Conservation (phyloP, 352 stramenopile genomes). For the Pythium rhizo-oryzae region DNA sequence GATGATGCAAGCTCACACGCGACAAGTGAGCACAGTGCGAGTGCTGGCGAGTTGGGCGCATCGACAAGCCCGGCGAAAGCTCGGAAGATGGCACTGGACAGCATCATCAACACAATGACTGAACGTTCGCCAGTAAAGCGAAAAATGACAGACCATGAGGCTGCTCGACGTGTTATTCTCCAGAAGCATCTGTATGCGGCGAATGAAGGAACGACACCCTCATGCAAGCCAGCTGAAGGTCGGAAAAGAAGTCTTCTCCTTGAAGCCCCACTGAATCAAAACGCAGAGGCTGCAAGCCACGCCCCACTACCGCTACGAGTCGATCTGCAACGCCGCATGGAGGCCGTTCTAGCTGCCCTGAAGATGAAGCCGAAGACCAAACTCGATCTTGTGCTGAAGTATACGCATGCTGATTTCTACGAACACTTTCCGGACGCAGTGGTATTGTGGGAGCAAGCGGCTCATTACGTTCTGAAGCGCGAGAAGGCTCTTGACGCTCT, state of each 20-base stretch:
- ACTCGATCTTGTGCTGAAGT: constrained; percentile 75
- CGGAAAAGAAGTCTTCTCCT: neutral
- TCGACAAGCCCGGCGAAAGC: constrained; percentile 21
- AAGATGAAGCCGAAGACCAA: constrained; percentile 58
- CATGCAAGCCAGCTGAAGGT: neutral
- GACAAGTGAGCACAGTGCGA: neutral
- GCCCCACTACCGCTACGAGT: constrained; percentile 52
- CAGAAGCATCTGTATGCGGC: constrained; percentile 48
- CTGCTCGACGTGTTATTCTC: constrained; percentile 45
- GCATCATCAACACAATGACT: constrained; percentile 36
- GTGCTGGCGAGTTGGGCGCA: neutral
- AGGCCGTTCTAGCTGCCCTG: constrained; percentile 48
- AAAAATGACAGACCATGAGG: constrained; percentile 41
- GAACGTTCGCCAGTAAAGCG: constrained; percentile 33
- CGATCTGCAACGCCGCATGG: constrained; percentile 68
- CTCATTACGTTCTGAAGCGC: constrained; percentile 41
- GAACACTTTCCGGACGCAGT: constrained; percentile 64
- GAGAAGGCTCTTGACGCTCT: constrained; percentile 36
- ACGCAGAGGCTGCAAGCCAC: constrained; percentile 27
- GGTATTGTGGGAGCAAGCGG: constrained; percentile 60
- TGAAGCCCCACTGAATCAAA: neutral
- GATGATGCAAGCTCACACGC: neutral
- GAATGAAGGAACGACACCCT: neutral
- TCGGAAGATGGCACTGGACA: constrained; percentile 52
- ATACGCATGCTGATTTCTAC: constrained; percentile 61